These are phyloP conservation scores for Hypoxylon crocopeplum DNA, from an alignment of 495 filamentous ascomycete genomes.

Conservation along the genomic window DNA sequence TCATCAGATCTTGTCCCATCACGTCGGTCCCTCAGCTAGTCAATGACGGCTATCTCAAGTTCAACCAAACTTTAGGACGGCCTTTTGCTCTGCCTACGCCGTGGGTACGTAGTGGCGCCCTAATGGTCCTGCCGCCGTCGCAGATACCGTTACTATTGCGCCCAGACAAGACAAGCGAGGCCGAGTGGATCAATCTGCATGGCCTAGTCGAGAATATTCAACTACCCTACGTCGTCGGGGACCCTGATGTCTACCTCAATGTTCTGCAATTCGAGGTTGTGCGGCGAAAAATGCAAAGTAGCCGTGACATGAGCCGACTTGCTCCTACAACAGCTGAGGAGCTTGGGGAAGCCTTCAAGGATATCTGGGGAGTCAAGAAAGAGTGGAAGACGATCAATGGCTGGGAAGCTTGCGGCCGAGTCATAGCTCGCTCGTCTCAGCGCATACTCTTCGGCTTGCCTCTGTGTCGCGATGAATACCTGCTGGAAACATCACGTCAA, in stretches of 20 bases:
- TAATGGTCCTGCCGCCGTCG: too few species aligned
- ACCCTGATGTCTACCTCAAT: neutral
- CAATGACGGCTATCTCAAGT: too few species aligned
- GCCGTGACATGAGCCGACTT: neutral
- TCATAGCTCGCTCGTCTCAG: neutral
- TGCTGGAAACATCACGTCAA: neutral
- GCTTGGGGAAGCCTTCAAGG: neutral
- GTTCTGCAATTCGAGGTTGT: conserved; percentile 1
- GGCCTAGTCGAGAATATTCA: conserved; percentile 6
- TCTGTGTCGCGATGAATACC: neutral
- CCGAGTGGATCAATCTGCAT: too few species aligned
- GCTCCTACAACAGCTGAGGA: neutral
- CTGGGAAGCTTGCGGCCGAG: neutral
- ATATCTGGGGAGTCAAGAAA: neutral
- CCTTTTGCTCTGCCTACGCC: too few species aligned
- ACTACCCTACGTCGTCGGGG: neutral
- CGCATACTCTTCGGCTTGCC: neutral
- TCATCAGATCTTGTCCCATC: too few species aligned
- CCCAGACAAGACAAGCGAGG: too few species aligned
- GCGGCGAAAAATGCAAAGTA: neutral
- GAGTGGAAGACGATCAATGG: neutral
- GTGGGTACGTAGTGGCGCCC: too few species aligned
- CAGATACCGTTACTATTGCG: too few species aligned
- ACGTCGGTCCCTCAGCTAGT: too few species aligned
- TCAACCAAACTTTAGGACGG: too few species aligned